Conservation (phyloP, 1,284 basidiomycete species). For the Tilletiaria anomala region DNA sequence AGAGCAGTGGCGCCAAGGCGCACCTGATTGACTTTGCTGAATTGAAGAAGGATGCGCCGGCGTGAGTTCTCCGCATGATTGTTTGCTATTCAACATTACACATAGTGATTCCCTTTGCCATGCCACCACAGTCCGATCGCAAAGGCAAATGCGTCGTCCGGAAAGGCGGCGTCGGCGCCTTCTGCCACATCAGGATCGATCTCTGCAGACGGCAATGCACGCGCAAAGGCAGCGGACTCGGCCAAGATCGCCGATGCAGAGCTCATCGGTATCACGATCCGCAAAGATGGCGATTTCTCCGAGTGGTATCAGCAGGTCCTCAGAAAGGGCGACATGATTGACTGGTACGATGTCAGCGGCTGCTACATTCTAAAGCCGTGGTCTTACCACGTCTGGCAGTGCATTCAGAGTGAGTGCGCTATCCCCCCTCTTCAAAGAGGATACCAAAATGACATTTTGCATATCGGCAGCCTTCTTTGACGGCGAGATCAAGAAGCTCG, state of each 20-base stretch:
- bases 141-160: too few species aligned
- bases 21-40: slow-evolving; percentile 16
- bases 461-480: slow-evolving; percentile 17
- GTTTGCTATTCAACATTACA: too few species aligned
- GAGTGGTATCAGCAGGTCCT: slow-evolving; percentile 56
- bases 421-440: neutral
- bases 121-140: too few species aligned
- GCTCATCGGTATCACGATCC: slow-evolving; percentile 38
- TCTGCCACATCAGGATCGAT: too few species aligned
- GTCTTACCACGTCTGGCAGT: slow-evolving; percentile 94
- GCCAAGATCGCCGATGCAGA: slow-evolving; percentile 35
- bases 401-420: slow-evolving; percentile 57
- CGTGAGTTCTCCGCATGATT: too few species aligned
- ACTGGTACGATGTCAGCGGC: slow-evolving; percentile 96
- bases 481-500: slow-evolving; percentile 71
- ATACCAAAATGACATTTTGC: neutral
- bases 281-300: slow-evolving; percentile 35
- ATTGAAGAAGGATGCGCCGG: neutral
- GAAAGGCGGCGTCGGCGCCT: slow-evolving; percentile 9
- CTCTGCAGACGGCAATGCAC: slow-evolving; percentile 4
- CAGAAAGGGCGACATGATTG: slow-evolving; percentile 95
- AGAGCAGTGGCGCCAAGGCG: slow-evolving; percentile 27
- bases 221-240: slow-evolving; percentile 5
- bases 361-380: slow-evolving; percentile 97
- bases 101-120: too few species aligned